phyloP scores from a whole-genome alignment of 2,329 filamentous ascomycete species.

The Penicillium paneum region DNA sequence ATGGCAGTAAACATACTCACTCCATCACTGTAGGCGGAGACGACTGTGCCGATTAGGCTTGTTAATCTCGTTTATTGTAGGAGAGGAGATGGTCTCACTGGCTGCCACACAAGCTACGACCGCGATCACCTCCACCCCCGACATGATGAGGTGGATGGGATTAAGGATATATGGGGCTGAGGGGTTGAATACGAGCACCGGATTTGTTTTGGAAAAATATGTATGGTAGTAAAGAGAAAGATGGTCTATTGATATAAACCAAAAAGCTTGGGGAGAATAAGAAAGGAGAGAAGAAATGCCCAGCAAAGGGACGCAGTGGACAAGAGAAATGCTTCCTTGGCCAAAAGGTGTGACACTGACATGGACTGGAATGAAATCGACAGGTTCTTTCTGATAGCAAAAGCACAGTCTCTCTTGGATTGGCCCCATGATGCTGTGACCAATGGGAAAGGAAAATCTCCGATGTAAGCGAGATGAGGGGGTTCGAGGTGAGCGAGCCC shows the following conservation, averaged over 20 bases:
- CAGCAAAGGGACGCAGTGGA: background rate
- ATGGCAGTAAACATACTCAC: slow-evolving; percentile 30
- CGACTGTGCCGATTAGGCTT: slow-evolving; percentile 17
- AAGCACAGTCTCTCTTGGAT: slow-evolving; percentile 1
- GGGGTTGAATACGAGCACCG: background rate
- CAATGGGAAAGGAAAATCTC: background rate
- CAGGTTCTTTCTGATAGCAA: slow-evolving; percentile 4
- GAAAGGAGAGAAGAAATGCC: background rate
- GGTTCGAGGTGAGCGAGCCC: background rate
- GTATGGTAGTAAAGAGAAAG: background rate
- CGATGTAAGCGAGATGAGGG: slow-evolving; percentile 6
- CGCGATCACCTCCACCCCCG: slow-evolving; percentile 22
- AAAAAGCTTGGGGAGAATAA: background rate
- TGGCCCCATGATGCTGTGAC: background rate
- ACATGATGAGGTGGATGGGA: slow-evolving; percentile 7
- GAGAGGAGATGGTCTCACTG: slow-evolving; percentile 9
- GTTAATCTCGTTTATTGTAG: background rate
- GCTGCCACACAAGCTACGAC: slow-evolving; percentile 25
- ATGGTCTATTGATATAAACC: background rate
- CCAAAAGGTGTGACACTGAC: background rate
- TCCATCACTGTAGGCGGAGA: slow-evolving; percentile 34
- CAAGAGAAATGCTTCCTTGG: background rate
- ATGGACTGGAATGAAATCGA: background rate
- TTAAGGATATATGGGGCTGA: background rate
- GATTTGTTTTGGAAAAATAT: no score